Conservation (phyloP, 805 yeast species). For the Candida corydali region DNA sequence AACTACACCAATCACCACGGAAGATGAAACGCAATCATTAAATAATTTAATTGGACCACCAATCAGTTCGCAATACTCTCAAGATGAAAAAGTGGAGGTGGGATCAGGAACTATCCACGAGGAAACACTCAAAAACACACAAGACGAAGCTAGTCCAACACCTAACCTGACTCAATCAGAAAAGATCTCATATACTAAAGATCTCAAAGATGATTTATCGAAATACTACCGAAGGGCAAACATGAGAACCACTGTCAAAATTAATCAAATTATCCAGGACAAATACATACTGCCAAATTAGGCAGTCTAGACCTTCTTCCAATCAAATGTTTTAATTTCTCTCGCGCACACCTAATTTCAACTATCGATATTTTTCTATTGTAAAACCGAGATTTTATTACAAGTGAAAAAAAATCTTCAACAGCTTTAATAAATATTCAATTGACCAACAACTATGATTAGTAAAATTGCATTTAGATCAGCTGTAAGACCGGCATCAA, state of each 20-base stretch:
- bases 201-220: slow-evolving; percentile 27
- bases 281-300: slow-evolving; percentile 18
- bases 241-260: slow-evolving; percentile 21
- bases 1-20: not conserved
- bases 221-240: slow-evolving; percentile 23
- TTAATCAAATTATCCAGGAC: slow-evolving; percentile 23
- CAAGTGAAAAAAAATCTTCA: slow-evolving; percentile 2
- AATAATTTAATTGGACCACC: no score
- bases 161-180: no score
- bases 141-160: no score
- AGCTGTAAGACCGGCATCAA: slow-evolving; percentile 33
- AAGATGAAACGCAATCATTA: not conserved
- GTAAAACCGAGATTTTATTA: slow-evolving; percentile 1
- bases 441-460: no score
- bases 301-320: slow-evolving; percentile 28
- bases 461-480: slow-evolving; percentile 41
- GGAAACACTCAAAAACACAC: not conserved
- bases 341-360: slow-evolving; percentile 14
- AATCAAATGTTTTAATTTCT: slow-evolving; percentile 23
- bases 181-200: slow-evolving; percentile 18
- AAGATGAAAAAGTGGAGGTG: slow-evolving; percentile 24
- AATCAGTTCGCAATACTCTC: no score
- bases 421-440: slow-evolving; percentile 12
- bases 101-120: slow-evolving; percentile 11
- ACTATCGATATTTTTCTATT: slow-evolving; percentile 6